These are phyloP conservation scores for Cladorrhinum sp. DNA, from an alignment of 2,329 filamentous ascomycete species.

Conservation along the genomic window DNA sequence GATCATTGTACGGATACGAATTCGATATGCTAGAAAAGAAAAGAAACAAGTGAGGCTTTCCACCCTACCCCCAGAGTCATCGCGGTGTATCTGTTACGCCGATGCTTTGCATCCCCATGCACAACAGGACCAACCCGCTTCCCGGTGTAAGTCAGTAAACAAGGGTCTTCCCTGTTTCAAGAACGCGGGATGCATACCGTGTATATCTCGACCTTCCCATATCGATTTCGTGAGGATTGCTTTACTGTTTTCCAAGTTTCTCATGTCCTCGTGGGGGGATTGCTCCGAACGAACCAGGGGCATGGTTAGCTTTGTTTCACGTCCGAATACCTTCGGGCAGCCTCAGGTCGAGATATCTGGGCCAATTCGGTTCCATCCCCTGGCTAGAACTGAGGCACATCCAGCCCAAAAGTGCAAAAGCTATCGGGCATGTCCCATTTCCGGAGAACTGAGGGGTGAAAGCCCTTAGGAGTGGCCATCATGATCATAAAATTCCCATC, in stretches of 20 bases:
- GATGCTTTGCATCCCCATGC: constrained; percentile 3
- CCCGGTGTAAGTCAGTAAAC: background rate
- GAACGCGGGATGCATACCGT: background rate
- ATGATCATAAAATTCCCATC: background rate
- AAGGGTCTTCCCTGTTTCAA: background rate
- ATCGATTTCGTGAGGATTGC: background rate
- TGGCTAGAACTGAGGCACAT: background rate
- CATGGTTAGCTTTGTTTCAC: background rate
- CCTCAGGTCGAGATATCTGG: no score
- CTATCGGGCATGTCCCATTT: background rate
- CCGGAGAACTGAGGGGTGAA: background rate
- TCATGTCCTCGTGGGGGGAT: background rate
- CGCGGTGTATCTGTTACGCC: background rate
- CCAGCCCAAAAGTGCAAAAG: background rate
- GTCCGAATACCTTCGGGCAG: background rate
- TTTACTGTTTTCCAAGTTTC: background rate
- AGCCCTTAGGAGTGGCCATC: no score
- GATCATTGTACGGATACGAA: no score
- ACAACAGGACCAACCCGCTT: no score
- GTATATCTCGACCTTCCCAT: background rate
- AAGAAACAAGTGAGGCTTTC: no score
- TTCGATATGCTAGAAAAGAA: no score
- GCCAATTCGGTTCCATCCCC: no score
- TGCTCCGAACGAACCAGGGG: background rate
- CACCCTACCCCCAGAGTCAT: no score